phyloP scores from a whole-genome alignment of 768 basidiomycete species.

The Termitomyces sp. region DNA sequence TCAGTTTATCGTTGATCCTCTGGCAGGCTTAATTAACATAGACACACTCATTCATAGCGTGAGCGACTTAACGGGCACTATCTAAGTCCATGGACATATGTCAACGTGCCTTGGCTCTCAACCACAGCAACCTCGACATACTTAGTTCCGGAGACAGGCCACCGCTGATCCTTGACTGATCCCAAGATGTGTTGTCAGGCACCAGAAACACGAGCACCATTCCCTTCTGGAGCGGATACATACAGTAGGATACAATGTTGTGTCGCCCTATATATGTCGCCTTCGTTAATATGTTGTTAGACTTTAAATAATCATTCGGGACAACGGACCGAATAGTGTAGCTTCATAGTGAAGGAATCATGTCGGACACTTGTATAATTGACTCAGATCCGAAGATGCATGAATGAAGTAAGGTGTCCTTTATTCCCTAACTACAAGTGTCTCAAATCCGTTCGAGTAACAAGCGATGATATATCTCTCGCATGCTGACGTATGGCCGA shows the following conservation, averaged over 20 bases:
- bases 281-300: neutral
- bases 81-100: neutral
- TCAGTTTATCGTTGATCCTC: conserved; percentile 22
- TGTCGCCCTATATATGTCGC: neutral
- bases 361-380: neutral
- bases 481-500: neutral
- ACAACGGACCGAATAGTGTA: neutral
- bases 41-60: neutral
- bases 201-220: neutral
- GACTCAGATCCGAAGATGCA: neutral
- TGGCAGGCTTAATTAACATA: neutral
- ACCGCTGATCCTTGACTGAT: neutral
- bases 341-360: neutral
- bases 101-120: neutral
- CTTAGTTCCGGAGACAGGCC: neutral
- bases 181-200: neutral
- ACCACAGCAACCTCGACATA: too few species aligned
- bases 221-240: neutral
- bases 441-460: neutral
- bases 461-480: neutral
- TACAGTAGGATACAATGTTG: neutral
- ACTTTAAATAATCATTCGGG: neutral
- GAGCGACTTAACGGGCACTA: neutral
- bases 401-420: neutral
- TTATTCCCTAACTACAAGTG: neutral